Evolutionary conservation across 1,284 basidiomycete species (phyloP), one percentile per base, ranked within the genome.

Genomic region (Polyporus tsugae): DNA sequence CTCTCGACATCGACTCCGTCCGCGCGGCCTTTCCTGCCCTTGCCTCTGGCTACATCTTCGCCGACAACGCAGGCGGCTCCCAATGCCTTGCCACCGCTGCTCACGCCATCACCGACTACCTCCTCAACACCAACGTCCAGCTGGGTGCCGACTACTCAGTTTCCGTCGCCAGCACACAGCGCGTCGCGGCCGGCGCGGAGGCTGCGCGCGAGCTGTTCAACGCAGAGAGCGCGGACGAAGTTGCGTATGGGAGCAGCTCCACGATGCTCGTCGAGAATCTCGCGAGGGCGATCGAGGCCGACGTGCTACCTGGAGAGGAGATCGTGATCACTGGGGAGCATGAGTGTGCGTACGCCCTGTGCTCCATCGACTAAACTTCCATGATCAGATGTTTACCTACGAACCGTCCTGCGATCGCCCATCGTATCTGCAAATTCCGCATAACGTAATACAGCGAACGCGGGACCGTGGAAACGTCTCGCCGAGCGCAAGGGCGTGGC

Each of bases 61-160:
- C 85, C 10, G 93, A 94, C 79, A 95, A 93, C 73, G 93, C 93
- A 0, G 93, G 92, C 0, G 93, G 93, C 5, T 92, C 91, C 2
- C 92, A 94, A 76, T 85, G 85, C 52, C 78, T 85, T 9, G 78
- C 82, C 63, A 80, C 79, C 66, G 89, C 89, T 49, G 87, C 87
- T 57, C 83, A 88, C 65, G 81, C 84, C 44, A 85, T 94, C 71
- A 82, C 83, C 11, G 87, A 91, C 74, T 95, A 94, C 73, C 84
- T 94, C 25, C 68, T 86, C 25, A 86, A 89, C 77, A 88, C 89
- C 6, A 94, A 94, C 74, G 91, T 88, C 0, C 92, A 94, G 76
- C 85, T 93, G 53, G 90, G 90, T 39, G 90, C 89, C 17, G 85
- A 87, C 72, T 94, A 94, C 75, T 83, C 85, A 5, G 80, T 90